A percentile compares a stretch with the other conserved stretches of the same genome.
Evolutionary conservation across 805 yeast genomes (phyloP).

Genomic region (Wickerhamiella australiensis): DNA sequence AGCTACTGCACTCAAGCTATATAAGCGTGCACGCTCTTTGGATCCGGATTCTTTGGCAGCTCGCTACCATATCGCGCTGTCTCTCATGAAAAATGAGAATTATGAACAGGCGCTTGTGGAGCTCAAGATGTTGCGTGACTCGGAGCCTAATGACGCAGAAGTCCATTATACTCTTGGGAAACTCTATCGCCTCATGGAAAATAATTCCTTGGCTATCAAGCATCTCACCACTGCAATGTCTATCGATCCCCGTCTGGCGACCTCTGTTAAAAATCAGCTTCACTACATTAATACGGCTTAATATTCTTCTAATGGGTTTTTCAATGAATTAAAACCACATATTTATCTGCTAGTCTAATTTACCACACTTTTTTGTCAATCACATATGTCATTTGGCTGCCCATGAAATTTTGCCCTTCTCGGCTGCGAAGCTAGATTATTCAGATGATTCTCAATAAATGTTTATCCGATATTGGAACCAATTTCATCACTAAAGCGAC

Average conservation of each 20-base stretch:
- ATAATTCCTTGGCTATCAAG: slow-evolving; percentile 64
- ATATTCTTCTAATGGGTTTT: background rate
- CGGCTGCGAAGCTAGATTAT: too few relatives aligned
- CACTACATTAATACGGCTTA: background rate
- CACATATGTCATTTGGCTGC: too few relatives aligned
- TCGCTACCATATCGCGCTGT: slow-evolving; percentile 76
- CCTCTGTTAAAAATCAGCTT: background rate
- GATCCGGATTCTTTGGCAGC: slow-evolving; percentile 84
- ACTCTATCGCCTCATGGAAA: slow-evolving; percentile 61
- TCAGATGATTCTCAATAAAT: background rate
- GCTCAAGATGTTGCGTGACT: slow-evolving; percentile 55
- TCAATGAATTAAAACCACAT: background rate
- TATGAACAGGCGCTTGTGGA: slow-evolving; percentile 61
- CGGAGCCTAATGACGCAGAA: slow-evolving; percentile 91
- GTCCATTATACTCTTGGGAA: slow-evolving; percentile 86
- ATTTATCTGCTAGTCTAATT: background rate
- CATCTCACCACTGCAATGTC: slow-evolving; percentile 83
- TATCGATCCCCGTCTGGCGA: slow-evolving; percentile 64
- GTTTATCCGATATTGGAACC: background rate
- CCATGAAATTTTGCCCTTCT: too few relatives aligned
- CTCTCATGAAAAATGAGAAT: slow-evolving; percentile 56
- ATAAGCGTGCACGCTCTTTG: slow-evolving; percentile 66
- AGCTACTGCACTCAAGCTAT: slow-evolving; percentile 66
- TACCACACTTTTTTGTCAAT: background rate
- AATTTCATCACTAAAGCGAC: background rate